Conservation (phyloP, 2,329 filamentous ascomycete species). For the Dactylellina haptotyla region DNA sequence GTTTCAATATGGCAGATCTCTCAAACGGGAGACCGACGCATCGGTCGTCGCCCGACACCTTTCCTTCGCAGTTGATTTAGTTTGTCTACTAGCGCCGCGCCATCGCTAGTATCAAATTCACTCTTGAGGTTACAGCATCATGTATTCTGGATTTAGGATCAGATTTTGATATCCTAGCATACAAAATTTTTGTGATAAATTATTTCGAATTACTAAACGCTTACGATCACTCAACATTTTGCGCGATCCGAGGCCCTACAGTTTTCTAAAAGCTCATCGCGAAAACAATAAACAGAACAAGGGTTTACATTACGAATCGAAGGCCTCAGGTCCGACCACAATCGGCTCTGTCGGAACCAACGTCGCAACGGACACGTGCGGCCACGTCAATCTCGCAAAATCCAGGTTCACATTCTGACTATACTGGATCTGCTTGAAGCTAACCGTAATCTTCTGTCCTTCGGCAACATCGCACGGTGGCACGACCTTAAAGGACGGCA, state of each 20-base stretch:
- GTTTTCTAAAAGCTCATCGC: neutral
- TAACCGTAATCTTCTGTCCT: slow-evolving; percentile 54
- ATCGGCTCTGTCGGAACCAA: slow-evolving; percentile 53
- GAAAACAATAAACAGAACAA: neutral
- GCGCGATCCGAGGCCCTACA: neutral
- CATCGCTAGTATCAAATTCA: no score
- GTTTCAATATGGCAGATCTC: neutral
- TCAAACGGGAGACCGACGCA: neutral
- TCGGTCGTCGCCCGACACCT: neutral
- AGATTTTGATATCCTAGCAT: no score
- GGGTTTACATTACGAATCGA: slow-evolving; percentile 2
- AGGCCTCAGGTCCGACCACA: slow-evolving; percentile 38
- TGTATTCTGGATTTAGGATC: no score
- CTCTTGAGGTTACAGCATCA: no score
- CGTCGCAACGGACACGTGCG: slow-evolving; percentile 58
- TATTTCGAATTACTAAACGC: neutral
- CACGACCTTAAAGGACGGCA: slow-evolving; percentile 52
- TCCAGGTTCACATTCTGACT: slow-evolving; percentile 60
- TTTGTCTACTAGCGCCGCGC: no score
- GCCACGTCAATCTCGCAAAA: slow-evolving; percentile 59
- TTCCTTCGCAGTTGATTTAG: no score
- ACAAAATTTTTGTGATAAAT: no score
- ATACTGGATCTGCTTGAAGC: slow-evolving; percentile 61
- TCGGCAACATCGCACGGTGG: slow-evolving; percentile 52
- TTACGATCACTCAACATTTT: neutral